Conservation (phyloP, 2,329 filamentous ascomycete species). For the Botryotinia calthae region DNA sequence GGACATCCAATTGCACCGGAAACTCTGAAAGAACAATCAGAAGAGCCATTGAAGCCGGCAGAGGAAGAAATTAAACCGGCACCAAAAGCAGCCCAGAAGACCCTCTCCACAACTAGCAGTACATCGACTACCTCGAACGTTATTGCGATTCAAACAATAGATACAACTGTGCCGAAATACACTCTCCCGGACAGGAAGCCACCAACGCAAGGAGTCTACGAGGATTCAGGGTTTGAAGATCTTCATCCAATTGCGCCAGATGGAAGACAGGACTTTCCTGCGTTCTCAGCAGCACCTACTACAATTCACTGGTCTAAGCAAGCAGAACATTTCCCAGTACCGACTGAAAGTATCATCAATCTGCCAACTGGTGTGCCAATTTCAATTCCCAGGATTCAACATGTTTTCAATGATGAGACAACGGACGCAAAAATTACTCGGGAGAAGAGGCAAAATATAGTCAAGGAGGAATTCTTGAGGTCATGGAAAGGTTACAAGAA, state of each 20-base stretch:
- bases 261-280: slow-evolving; percentile 33
- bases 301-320: slow-evolving; percentile 70
- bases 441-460: slow-evolving; percentile 58
- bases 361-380: slow-evolving; percentile 72
- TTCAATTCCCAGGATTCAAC: slow-evolving; percentile 73
- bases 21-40: slow-evolving; percentile 1
- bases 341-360: slow-evolving; percentile 65
- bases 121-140: background rate
- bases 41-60: slow-evolving; percentile 6
- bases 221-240: slow-evolving; percentile 22
- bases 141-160: slow-evolving; percentile 14
- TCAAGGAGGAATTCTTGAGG: slow-evolving; percentile 72
- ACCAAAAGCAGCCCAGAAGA: background rate
- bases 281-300: slow-evolving; percentile 25
- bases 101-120: background rate
- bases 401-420: slow-evolving; percentile 66
- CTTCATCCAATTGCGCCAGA: slow-evolving; percentile 35
- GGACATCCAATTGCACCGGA: background rate
- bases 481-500: slow-evolving; percentile 81
- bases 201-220: slow-evolving; percentile 25
- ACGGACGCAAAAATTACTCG: slow-evolving; percentile 59
- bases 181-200: slow-evolving; percentile 33
- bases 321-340: slow-evolving; percentile 74
- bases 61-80: background rate
- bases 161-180: slow-evolving; percentile 27